Conservation (phyloP, 805 yeast genomes). For the Barnettozyma californica region DNA sequence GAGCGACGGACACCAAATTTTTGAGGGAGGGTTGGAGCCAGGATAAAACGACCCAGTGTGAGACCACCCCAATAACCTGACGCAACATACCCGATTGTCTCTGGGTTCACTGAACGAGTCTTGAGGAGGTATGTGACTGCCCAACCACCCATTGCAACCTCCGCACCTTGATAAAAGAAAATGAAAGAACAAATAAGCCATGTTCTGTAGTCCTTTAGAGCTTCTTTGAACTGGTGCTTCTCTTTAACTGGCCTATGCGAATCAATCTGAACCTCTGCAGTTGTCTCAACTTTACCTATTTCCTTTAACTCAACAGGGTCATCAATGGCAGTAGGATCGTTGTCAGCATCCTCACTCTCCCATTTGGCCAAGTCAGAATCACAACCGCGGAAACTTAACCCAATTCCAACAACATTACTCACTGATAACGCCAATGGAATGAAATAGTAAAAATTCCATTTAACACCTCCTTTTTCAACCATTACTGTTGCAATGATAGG, state of each 20-base stretch:
- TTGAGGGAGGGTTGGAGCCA: slow-evolving; percentile 38
- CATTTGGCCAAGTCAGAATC: slow-evolving; percentile 34
- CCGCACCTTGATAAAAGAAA: slow-evolving; percentile 59
- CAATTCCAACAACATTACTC: slow-evolving; percentile 28
- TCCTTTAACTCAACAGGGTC: background rate
- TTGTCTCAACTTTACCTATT: background rate
- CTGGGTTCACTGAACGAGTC: slow-evolving; percentile 40
- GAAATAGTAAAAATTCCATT: slow-evolving; percentile 52
- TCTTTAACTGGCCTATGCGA: slow-evolving; percentile 1
- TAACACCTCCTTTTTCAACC: slow-evolving; percentile 41
- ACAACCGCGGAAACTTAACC: slow-evolving; percentile 40
- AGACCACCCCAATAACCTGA: slow-evolving; percentile 67
- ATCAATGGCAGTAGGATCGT: background rate
- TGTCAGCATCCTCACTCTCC: slow-evolving; percentile 9
- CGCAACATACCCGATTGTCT: slow-evolving; percentile 48
- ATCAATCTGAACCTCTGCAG: background rate
- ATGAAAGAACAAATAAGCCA: slow-evolving; percentile 51
- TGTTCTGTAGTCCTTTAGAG: slow-evolving; percentile 37
- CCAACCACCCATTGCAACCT: slow-evolving; percentile 64
- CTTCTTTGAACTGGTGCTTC: slow-evolving; percentile 24
- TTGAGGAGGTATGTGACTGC: slow-evolving; percentile 51
- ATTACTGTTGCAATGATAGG: slow-evolving; percentile 55
- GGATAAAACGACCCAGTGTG: slow-evolving; percentile 47
- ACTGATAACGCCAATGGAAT: slow-evolving; percentile 42
- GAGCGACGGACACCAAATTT: slow-evolving; percentile 41